Conservation (phyloP, 139 green algal species). For the Asterochloris sp. region DNA sequence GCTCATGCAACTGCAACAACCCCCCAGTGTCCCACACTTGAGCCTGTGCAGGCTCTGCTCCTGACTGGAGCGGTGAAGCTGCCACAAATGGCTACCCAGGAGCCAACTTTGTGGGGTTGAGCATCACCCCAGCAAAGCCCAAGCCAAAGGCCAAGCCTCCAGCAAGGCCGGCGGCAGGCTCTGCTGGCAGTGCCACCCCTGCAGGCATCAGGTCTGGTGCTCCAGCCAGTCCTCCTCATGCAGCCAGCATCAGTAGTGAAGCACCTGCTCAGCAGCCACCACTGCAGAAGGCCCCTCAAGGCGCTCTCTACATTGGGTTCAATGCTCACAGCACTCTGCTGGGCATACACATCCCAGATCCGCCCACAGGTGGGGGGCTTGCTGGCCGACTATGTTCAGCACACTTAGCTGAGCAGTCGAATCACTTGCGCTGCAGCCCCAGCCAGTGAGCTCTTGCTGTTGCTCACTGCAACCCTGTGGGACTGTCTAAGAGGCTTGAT, state of each 20-base stretch:
- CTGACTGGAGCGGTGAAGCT: slow-evolving; percentile 13
- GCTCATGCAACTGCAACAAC: no score
- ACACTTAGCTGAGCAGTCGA: no score
- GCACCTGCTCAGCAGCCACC: not conserved
- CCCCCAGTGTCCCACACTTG: no score
- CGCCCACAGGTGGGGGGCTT: not conserved
- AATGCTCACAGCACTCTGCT: slow-evolving; percentile 35
- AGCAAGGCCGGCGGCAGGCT: no score
- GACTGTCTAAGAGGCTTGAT: no score
- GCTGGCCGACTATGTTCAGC: no score
- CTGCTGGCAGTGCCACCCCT: no score
- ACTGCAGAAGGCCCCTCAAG: no score
- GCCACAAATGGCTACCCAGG: not conserved
- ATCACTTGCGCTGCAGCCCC: no score
- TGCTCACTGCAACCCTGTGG: no score
- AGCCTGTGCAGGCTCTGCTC: not conserved
- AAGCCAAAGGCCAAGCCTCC: not conserved
- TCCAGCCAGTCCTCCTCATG: not conserved
- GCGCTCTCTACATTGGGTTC: slow-evolving; percentile 43
- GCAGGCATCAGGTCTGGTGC: no score
- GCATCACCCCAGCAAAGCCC: slow-evolving; percentile 17
- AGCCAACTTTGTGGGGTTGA: slow-evolving; percentile 5
- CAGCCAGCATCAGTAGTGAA: not conserved
- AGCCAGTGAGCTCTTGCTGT: no score
- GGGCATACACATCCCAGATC: slow-evolving; percentile 5